A percentile compares a stretch with the other conserved stretches of the same genome.
phyloP scores from a whole-genome alignment of 83 land plant species.

The Picea mariana region DNA sequence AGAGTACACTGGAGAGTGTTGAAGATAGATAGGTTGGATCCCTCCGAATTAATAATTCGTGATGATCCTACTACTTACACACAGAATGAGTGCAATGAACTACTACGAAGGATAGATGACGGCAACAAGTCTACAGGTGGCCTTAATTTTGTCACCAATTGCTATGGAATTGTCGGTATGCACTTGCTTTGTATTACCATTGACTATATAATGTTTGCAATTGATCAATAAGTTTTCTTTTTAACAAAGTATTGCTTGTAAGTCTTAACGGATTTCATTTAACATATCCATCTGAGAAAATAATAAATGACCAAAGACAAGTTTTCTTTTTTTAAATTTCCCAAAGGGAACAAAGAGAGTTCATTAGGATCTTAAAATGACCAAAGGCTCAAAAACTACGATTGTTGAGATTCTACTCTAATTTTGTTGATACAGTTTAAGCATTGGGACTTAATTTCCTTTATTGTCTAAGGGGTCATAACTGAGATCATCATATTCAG shows the following conservation, averaged over 20 bases:
- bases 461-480: too few species aligned
- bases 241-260: neutral
- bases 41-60: slow-evolving; percentile 55
- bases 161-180: slow-evolving; percentile 67
- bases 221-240: neutral
- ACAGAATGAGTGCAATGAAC: slow-evolving; percentile 36
- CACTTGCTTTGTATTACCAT: neutral
- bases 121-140: slow-evolving; percentile 61
- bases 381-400: too few species aligned
- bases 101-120: slow-evolving; percentile 44
- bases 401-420: too few species aligned
- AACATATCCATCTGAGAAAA: neutral
- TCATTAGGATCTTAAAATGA: too few species aligned
- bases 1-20: slow-evolving; percentile 60
- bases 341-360: too few species aligned
- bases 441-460: too few species aligned
- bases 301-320: too few species aligned
- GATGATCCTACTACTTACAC: slow-evolving; percentile 60
- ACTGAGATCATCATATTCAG: too few species aligned
- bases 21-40: slow-evolving; percentile 65
- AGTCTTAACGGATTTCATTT: neutral
- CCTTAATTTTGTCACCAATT: slow-evolving; percentile 50
- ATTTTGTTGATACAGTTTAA: too few species aligned
- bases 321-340: too few species aligned
- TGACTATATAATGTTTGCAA: neutral